A percentile compares a stretch with the other conserved stretches of the same genome.
phyloP scores from a whole-genome alignment of 106 monocot genomes.

The Amphibolis antarctica region DNA sequence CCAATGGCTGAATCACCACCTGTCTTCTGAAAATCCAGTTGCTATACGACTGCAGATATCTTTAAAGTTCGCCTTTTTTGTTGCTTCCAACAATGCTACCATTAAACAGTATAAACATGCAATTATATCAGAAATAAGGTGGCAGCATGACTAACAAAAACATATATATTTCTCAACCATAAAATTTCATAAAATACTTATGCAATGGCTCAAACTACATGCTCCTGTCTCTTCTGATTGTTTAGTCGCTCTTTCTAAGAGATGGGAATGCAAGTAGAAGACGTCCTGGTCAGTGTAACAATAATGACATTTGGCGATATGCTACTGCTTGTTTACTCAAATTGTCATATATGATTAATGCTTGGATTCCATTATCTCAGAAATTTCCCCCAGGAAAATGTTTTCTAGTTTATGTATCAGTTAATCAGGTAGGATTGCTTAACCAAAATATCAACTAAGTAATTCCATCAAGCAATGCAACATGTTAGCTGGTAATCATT shows the following conservation, averaged over 20 bases:
- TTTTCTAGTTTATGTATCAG: no score
- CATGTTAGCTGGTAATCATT: no score
- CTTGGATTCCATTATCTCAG: no score
- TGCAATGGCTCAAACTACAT: no score
- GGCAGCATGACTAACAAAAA: background rate
- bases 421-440: no score
- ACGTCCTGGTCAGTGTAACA: conserved; percentile 1
- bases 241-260: background rate
- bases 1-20: conserved; percentile 20
- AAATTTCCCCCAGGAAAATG: no score
- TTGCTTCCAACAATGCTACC: conserved; percentile 88
- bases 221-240: no score
- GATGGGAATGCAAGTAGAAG: conserved; percentile 6
- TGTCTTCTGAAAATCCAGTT: conserved; percentile 59
- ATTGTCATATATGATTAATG: no score
- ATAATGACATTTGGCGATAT: conserved; percentile 5
- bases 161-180: background rate
- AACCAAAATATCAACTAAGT: no score
- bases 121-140: background rate
- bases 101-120: background rate
- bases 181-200: background rate
- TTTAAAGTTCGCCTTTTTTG: conserved; percentile 74
- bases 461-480: no score
- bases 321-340: background rate
- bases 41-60: conserved; percentile 56